Conservation (phyloP, 2,329 filamentous ascomycete genomes). For the Graphiopsis chlorocephala region DNA sequence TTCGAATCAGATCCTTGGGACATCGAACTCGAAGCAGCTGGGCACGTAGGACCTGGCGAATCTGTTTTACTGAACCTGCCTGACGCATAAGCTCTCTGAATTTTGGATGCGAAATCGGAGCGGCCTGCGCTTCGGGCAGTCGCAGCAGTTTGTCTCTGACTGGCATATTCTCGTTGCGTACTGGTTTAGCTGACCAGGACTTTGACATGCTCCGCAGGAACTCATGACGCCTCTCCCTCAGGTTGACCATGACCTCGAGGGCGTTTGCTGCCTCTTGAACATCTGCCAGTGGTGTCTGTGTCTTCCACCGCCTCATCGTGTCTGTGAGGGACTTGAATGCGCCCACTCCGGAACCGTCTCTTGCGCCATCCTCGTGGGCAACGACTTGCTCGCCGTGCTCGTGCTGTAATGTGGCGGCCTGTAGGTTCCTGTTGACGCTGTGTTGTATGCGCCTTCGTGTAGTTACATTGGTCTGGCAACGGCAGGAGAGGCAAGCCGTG, state of each 20-base stretch:
- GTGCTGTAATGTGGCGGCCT: not conserved
- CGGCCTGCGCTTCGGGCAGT: constrained; percentile 22
- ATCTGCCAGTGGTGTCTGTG: constrained; percentile 16
- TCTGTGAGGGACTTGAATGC: not conserved
- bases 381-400: not conserved
- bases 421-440: not conserved
- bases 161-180: not conserved
- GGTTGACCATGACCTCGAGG: constrained; percentile 26
- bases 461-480: constrained; percentile 18
- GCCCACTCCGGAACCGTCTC: not conserved
- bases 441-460: constrained; percentile 20
- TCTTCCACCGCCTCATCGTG: not conserved
- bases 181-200: constrained; percentile 20
- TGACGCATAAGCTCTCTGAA: constrained; percentile 26
- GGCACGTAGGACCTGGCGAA: constrained; percentile 26
- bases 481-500: constrained; percentile 26
- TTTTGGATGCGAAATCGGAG: constrained; percentile 23
- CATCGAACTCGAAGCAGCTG: constrained; percentile 31
- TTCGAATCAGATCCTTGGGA: constrained; percentile 30
- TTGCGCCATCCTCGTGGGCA: not conserved
- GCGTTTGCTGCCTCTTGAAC: constrained; percentile 17
- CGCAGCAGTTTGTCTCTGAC: not conserved
- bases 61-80: constrained; percentile 21
- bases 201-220: constrained; percentile 28
- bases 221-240: constrained; percentile 23